Evolutionary conservation across 345 rosid species (phyloP), one percentile per base, ranked within the genome.

Genomic region (Rhizophora mangle): DNA sequence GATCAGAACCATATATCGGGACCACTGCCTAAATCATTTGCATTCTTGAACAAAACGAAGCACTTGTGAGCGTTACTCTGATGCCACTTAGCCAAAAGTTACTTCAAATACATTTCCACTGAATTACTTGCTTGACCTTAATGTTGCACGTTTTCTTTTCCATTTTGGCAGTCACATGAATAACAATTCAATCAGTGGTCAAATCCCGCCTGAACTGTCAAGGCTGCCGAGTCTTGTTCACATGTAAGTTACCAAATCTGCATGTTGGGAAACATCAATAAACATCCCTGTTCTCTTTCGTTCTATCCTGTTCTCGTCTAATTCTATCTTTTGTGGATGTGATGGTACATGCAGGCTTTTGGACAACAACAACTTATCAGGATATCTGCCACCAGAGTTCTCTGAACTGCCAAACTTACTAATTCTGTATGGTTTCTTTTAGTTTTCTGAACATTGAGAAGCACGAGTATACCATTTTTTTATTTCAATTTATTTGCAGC

Each of bases 101-200:
- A 27, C 27, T 39, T 21, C 39, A 8, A 20, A 8, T 51, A 53
- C 8, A 22, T 56, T 22, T 67, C 32, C 22, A 37, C 67, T 57
- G 54, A 59, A 64, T 21, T 65, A 19, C 59, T 29, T 27, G 27
- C 10, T 47, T 68, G 60, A 65, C 11, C 39, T 65, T 65, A 60
- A 69, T 56, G 39, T 47, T 67, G 54, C 43, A 58, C 32, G 18
- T 69, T 65, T 65, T 63, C 29, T 78, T 57, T 65, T 37, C 51
- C 78, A 70, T 79, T 72, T 79, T 72, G 74, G 68, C 87, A 95
- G 97, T 85, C 99, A 95, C 84, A 87, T 95, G 97, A 95, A 95
- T 76, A 95, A 95, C 81, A 95, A 95, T 79, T 95, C 97, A 58
- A 84, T 95, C 37, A 92, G 96, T 43, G 99, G 99, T 31, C 89